Base-by-base conservation (phyloP, 2,329 filamentous ascomycete species). In the Cryphonectria radicalis region DNA sequence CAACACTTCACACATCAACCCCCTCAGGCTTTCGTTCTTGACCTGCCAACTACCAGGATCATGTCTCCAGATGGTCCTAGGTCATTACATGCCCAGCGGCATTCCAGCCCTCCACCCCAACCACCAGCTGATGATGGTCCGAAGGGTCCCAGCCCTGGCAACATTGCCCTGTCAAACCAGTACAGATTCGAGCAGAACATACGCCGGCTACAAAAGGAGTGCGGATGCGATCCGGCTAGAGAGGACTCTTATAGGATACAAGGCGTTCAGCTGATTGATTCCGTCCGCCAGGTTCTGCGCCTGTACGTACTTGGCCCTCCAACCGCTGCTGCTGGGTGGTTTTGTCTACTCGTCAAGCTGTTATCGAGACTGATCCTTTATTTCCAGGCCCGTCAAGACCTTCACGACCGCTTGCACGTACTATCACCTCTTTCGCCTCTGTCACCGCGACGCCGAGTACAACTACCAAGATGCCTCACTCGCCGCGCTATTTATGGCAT, bases 331-430 rank as follows among this genome's bases (percentile, higher is more conserved):
- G 32, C 35, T 28, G 37, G 22, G 22, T 63, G 53, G 37, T 28
- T 40, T 28, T 37, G 0, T n/a, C 43, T 42, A 22, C 22, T 32
- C 37, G 28, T 25, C 40, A 14, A 68, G 22, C 46, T 62, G 63
- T 68, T 55, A 4, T 63, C 46, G 25, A 43, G 28, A 40, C 64
- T 76, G 43, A 74, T 65, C 73, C 95, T 46, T 17, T 5, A 25
- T 46, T 8, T 3, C 10, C 67, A 73, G 72, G 59, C 96, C 96
- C 1, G 90, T 98, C 35, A 92, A 93, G 72, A 98, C 96, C 0
- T 98, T 94, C 81, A 93, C 95, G 76, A 97, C 95, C 0, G 96
- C 96, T 0, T 94, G 92, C 74, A 91, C 93, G 22, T 97, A 97
- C 80, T 99, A 95, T 79, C 95, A 98, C 84, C 94, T 94, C 76